Conservation (phyloP, 1,284 basidiomycete species). For the Exobasidium rhododendri region DNA sequence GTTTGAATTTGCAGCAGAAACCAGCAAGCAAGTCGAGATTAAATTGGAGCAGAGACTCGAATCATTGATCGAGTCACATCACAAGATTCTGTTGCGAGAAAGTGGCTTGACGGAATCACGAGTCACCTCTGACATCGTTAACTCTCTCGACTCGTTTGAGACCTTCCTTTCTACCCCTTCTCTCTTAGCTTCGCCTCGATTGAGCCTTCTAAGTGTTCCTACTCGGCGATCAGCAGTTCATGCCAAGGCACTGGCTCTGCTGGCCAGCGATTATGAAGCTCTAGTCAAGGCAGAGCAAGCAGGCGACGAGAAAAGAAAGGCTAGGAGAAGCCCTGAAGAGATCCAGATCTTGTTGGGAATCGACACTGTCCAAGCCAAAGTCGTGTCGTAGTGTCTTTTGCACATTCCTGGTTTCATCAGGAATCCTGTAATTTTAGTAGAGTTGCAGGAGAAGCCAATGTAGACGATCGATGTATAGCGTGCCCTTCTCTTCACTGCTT, state of each 20-base stretch:
- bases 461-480: no score
- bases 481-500: no score
- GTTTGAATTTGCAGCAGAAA: conserved; percentile 18
- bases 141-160: conserved; percentile 21
- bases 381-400: no score
- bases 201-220: conserved; percentile 22
- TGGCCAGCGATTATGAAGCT: conserved; percentile 23
- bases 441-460: no score
- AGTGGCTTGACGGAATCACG: conserved; percentile 10
- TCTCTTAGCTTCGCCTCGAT: conserved; percentile 23
- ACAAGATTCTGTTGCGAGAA: not conserved
- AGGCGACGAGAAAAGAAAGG: conserved; percentile 8
- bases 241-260: conserved; percentile 15
- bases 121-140: conserved; percentile 9
- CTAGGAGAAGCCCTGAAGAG: conserved; percentile 20
- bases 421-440: no score
- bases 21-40: not conserved
- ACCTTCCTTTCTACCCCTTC: conserved; percentile 26
- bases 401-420: no score
- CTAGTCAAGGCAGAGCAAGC: conserved; percentile 17
- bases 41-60: conserved; percentile 13
- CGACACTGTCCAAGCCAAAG: no score
- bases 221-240: conserved; percentile 23
- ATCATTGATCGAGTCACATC: not conserved
- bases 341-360: conserved; percentile 32